Evolutionary conservation across 192 early-diverging fungal species (phyloP), one percentile per base, ranked within the genome.

Genomic region (Umbelopsis isabellina): DNA sequence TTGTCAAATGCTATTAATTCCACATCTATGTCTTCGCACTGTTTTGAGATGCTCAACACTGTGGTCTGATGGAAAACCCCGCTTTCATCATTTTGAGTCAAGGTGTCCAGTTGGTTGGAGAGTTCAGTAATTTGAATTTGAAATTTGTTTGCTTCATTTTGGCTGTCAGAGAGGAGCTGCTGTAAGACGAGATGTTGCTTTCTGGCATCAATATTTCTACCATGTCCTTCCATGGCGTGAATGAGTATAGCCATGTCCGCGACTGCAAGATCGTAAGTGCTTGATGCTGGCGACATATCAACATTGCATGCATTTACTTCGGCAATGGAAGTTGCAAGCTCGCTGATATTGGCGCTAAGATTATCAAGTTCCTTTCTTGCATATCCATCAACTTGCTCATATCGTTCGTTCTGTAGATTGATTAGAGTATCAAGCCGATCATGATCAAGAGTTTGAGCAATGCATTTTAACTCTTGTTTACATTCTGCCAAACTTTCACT

Each of bases 211-310:
- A 61, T 61, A 30, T 61, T 30, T 61, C 55, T 22, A 15, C 55
- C 55, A 35, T 61, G 55, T 0, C 55, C 55, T 61, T 61, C 55
- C 55, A 61, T 61, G 25, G 25, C 55, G 15, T 61, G 55, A 37
- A 35, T 61, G 5, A 61, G 33, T 15, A 61, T 61, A 11, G 55
- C 55, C 55, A 61, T 61, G 37, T 61, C 55, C 5, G 55, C 55
- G 2, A 61, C 55, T 18, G 55, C 55, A 12, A 61, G 16, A 35
- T 61, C 55, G 18, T 61, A 61, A 12, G 55, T 30, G 25, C 55
- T 61, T 0, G 55, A 35, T 35, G 55, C 55, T 2, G 67, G 48
- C 15, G 67, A 15, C 3, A 49, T 69, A 69, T 69, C 67, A 35
- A 69, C 48, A 20, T 52, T 30, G 37, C 35, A 44, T 1, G 67